Base-by-base conservation (phyloP, 2,329 filamentous ascomycete genomes). In the Arthrobotrys sphaeroides region DNA sequence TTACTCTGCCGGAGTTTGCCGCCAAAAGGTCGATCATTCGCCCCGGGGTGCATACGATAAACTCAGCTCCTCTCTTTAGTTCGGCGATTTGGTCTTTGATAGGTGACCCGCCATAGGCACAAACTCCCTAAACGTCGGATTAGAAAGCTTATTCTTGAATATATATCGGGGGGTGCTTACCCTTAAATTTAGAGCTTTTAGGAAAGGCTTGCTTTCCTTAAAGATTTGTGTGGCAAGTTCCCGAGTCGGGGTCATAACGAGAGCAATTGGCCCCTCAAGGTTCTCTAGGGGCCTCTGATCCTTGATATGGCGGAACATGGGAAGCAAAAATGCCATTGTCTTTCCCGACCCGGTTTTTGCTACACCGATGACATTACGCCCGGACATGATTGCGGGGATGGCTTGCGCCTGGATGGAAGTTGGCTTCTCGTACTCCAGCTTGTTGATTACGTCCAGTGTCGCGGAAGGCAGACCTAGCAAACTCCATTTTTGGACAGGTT, bases 11-110 rank as follows among this genome's bases (percentile, higher is more conserved):
- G 13, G 79, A 79, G 84, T 94, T 94, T 79, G 93, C 92, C 85
- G 98, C 95, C 31, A 99, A 89, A 93, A 98, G 97, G 81, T 99
- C 95, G 81, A 99, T 98, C 81, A 99, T 87, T 87, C 95, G 91
- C 20, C 95, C 95, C 13, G 95, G 93, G 0, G 95, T 99, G 79
- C 93, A 96, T 12, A 99, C 93, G 66, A 98, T 90, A 61, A 99
- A 94, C 81, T 98, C 94, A 7, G 94, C 93, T 49, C 95, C 95
- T 74, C 94, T 91, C 84, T 98, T 98, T 78, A 99, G 85, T 81
- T 97, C 94, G 0, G 94, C 94, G 81, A 99, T 99, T 82, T 99
- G 94, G 78, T 99, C 95, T 81, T 96, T 95, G 82, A 99, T 97
- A 0, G 95, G 94, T 18, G 94, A 92, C 78, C 95, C 95, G 20